Base-by-base conservation (phyloP, 345 rosid species). In the Toxicodendron radicans region DNA sequence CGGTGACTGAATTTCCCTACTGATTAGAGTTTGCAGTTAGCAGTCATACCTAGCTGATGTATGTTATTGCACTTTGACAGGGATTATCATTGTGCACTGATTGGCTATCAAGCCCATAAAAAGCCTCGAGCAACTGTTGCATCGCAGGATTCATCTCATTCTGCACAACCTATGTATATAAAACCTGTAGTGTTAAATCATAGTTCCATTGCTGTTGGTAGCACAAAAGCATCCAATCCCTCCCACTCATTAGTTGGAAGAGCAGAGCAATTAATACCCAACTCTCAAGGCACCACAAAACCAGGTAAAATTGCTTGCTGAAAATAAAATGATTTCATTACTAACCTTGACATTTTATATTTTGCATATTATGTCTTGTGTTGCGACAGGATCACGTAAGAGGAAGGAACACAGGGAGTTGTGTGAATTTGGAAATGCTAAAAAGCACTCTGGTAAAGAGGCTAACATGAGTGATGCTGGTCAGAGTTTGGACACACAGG, bases 11-110 rank as follows among this genome's bases (percentile, higher is more conserved):
- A 45, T 61, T 65, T 43, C 43, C 58, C 46, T 66, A 66, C 38
- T 51, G 63, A 61, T 49, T 6, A 38, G 60, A 60, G 63, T 35
- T 21, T 58, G 43, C 62, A 21, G 59, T 69, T 52, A 68, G 48
- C n/a, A 18, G 38, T 76, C 77, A 66, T 30, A 75, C 59, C 54
- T 62, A 23, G 41, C 56, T 72, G 72, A 67, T 77, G 74, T 49
- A 61, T 66, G 52, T 64, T 58, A 18, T 46, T 72, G 41, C 59
- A 61, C 43, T 83, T 76, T 83, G 41, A 77, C 80, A 95, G 99
- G 99, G 83, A 82, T 69, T 83, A 77, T 80, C 92, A 90, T 86
- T 92, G 91, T 78, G 87, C 79, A 72, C 80, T 91, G 77, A 85
- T 95, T 77, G 99, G 99, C n/a, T 92, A 95, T 85, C 89, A 72